A percentile compares a stretch with the other conserved stretches of the same genome.
phyloP scores from a whole-genome alignment of 345 rosid genomes.

The Gossypium arboreum region DNA sequence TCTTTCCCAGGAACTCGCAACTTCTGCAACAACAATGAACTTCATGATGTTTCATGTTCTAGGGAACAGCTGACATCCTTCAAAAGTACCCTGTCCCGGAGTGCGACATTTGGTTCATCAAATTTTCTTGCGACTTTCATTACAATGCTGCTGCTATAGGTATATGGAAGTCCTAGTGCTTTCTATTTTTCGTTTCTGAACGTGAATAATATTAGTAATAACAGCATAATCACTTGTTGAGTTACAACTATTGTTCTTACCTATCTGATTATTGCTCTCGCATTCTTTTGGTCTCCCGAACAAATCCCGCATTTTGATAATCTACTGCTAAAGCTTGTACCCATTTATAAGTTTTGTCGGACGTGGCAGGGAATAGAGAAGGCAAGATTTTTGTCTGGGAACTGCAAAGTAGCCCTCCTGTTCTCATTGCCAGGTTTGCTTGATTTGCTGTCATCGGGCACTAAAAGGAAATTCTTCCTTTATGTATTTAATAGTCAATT shows the following conservation, averaged over 20 bases:
- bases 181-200: neutral
- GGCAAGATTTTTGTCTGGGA: conserved; percentile 98
- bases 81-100: conserved; percentile 88
- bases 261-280: neutral
- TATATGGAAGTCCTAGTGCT: conserved; percentile 16
- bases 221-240: neutral
- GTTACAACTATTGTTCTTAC: neutral
- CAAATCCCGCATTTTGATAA: neutral
- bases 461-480: neutral
- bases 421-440: conserved; percentile 67
- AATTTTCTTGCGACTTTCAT: conserved; percentile 87
- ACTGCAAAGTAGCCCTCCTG: conserved; percentile 90
- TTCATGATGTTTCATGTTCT: conserved; percentile 7
- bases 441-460: neutral
- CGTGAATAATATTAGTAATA: neutral
- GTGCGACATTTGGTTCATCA: conserved; percentile 97
- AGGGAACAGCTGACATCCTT: conserved; percentile 89
- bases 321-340: neutral
- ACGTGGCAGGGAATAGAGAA: conserved; percentile 77
- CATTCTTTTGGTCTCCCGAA: neutral
- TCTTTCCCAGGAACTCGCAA: neutral
- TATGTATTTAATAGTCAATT: neutral
- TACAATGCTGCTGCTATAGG: conserved; percentile 77
- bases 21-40: neutral
- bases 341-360: neutral